phyloP scores from a whole-genome alignment of 345 rosid genomes.

The Melaleuca quinquenervia region DNA sequence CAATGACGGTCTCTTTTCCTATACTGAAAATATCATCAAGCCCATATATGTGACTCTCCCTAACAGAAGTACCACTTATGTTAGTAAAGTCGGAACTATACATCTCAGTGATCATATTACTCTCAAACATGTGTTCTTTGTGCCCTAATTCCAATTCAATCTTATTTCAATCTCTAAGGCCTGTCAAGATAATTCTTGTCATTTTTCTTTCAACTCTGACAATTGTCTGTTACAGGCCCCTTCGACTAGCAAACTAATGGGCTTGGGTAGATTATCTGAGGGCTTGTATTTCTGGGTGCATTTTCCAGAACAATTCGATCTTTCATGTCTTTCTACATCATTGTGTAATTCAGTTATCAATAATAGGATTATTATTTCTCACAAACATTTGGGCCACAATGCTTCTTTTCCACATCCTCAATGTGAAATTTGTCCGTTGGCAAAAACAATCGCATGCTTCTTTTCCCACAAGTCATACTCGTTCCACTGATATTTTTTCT shows the following conservation, averaged over 20 bases:
- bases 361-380: no score
- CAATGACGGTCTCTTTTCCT: no score
- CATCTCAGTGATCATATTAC: background rate
- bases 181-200: no score
- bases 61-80: background rate
- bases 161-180: no score
- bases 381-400: background rate
- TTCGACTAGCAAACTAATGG: background rate
- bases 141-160: no score
- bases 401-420: background rate
- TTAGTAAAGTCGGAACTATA: background rate
- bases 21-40: no score
- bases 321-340: no score
- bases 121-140: background rate
- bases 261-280: background rate
- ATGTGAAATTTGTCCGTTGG: background rate
- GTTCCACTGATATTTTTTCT: background rate
- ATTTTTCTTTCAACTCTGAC: background rate
- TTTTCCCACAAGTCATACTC: no score
- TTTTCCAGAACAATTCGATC: background rate
- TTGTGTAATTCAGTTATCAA: no score
- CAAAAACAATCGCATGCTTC: background rate
- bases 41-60: no score
- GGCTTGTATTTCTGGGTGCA: no score
- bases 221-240: no score